Evolutionary conservation across 441 rosid genomes (phyloP).

Genomic region (Kokia cookei): DNA sequence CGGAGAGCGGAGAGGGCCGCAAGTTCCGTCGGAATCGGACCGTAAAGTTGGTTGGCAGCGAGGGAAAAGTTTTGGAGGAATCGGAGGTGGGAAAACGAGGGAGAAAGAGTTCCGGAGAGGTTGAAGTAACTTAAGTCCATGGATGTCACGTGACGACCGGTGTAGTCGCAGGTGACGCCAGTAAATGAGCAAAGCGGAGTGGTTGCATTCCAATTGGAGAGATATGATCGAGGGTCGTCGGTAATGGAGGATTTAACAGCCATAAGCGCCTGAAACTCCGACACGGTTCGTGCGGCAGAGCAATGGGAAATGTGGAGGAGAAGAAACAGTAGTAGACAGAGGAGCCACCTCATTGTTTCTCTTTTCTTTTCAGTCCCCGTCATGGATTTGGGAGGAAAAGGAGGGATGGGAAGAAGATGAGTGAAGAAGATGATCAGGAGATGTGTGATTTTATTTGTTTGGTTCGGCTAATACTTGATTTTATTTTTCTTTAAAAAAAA

Average conservation of each 20-base stretch:
- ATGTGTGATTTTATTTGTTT: conserved; percentile 14
- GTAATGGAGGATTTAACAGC: conserved; percentile 57
- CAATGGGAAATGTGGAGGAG: conserved; percentile 32
- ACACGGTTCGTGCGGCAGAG: conserved; percentile 22
- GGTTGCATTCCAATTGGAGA: conserved; percentile 57
- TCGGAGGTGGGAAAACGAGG: conserved; percentile 49
- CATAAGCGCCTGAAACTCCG: conserved; percentile 70
- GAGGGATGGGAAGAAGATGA: background rate
- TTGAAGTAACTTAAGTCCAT: conserved; percentile 60
- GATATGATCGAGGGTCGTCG: conserved; percentile 44
- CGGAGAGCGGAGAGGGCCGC: conserved; percentile 52
- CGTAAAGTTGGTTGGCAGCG: conserved; percentile 55
- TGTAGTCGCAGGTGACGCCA: conserved; percentile 61
- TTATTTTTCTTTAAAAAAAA: background rate
- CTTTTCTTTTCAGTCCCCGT: conserved; percentile 8
- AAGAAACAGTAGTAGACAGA: conserved; percentile 36
- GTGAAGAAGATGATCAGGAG: conserved; percentile 10
- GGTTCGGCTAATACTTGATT: background rate
- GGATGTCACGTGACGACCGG: conserved; percentile 55
- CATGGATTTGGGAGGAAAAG: background rate
- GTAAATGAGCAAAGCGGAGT: conserved; percentile 55
- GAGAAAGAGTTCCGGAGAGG: conserved; percentile 65
- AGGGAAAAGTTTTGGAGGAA: conserved; percentile 57
- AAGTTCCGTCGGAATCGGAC: conserved; percentile 66
- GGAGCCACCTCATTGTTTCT: conserved; percentile 38